phyloP scores from a whole-genome alignment of 805 yeast species.

The Teunomyces aglyptinius region DNA sequence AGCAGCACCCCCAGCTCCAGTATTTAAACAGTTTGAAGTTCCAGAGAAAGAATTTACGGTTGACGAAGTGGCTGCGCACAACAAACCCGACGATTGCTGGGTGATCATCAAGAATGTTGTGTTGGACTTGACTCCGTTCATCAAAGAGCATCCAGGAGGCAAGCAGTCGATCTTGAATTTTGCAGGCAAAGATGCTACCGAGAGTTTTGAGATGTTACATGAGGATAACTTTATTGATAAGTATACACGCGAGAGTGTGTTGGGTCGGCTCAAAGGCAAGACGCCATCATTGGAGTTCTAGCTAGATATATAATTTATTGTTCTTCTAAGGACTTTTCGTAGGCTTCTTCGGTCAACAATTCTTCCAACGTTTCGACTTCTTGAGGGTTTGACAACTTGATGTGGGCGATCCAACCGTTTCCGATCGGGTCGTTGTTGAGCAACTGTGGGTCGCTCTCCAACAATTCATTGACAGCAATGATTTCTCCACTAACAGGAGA shows the following conservation, averaged over 20 bases:
- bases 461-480: conserved; percentile 62
- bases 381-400: conserved; percentile 51
- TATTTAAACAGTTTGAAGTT: conserved; percentile 28
- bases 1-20: not conserved
- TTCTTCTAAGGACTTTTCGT: conserved; percentile 57
- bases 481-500: conserved; percentile 81
- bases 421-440: conserved; percentile 91
- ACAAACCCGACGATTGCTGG: conserved; percentile 50
- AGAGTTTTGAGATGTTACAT: conserved; percentile 52
- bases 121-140: conserved; percentile 45
- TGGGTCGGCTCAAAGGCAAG: conserved; percentile 52
- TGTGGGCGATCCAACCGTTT: conserved; percentile 86
- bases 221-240: conserved; percentile 53
- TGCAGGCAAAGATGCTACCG: conserved; percentile 52
- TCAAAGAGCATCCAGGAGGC: conserved; percentile 59
- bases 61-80: conserved; percentile 49
- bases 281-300: conserved; percentile 37
- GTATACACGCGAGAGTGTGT: conserved; percentile 46
- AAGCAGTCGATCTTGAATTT: conserved; percentile 37
- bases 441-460: conserved; percentile 71
- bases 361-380: conserved; percentile 37
- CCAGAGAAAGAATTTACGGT: conserved; percentile 48
- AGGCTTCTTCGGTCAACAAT: conserved; percentile 54
- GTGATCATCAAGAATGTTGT: conserved; percentile 53
- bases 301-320: conserved; percentile 9